Percentiles rank a stretch among this genome's conserved stretches.
Evolutionary conservation across 2,329 filamentous ascomycete species (phyloP).

Genomic region (Penicillium sp.): DNA sequence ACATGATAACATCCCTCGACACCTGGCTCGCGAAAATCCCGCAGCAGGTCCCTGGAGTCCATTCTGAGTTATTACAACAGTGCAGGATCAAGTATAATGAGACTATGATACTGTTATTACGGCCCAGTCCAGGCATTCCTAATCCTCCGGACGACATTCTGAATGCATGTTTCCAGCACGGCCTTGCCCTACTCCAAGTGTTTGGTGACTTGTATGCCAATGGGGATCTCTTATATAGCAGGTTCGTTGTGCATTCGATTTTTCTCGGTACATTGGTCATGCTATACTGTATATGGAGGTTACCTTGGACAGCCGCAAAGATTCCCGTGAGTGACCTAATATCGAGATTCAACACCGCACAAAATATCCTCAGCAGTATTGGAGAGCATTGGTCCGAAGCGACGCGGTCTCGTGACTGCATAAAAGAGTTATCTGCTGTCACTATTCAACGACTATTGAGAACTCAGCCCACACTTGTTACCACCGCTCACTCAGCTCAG

Average conservation of each 20-base stretch:
- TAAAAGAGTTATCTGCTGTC: constrained; percentile 34
- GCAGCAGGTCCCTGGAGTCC: constrained; percentile 7
- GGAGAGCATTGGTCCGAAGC: constrained; percentile 60
- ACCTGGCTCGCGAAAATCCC: constrained; percentile 49
- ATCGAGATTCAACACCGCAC: constrained; percentile 47
- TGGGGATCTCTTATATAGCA: constrained; percentile 54
- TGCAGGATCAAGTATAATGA: constrained; percentile 56
- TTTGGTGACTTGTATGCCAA: constrained; percentile 52
- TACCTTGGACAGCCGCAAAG: constrained; percentile 47
- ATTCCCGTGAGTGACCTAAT: constrained; percentile 48
- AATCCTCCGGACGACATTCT: constrained; percentile 51
- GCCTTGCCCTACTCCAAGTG: constrained; percentile 47
- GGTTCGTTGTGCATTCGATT: constrained; percentile 56
- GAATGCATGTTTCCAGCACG: constrained; percentile 50
- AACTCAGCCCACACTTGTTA: neutral
- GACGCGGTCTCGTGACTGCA: constrained; percentile 35
- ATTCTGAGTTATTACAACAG: constrained; percentile 27
- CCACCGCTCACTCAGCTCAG: neutral
- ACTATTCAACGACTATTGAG: constrained; percentile 30
- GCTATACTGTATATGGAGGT: constrained; percentile 56
- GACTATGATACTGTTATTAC: constrained; percentile 55
- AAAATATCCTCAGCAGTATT: constrained; percentile 56
- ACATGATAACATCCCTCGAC: constrained; percentile 47
- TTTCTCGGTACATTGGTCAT: constrained; percentile 57
- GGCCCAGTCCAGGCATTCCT: constrained; percentile 59